These are phyloP conservation scores for Adenanthera pavonina DNA, from an alignment of 306 rosid genomes.

Conservation along the genomic window DNA sequence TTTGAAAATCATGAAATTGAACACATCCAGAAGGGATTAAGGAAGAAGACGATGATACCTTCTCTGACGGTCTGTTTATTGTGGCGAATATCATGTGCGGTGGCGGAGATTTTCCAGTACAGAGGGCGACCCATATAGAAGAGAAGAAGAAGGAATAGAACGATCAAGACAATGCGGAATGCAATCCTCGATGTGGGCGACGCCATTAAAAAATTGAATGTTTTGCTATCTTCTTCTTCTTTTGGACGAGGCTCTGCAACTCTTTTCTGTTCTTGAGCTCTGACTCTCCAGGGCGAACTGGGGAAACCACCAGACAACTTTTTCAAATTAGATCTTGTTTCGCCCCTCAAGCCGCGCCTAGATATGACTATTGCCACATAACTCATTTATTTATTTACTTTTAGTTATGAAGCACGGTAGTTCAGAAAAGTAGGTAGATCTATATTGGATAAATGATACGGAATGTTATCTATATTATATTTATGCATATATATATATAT, in stretches of 20 bases:
- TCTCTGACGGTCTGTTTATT: conserved; percentile 72
- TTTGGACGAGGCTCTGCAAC: neutral
- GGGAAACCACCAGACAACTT: neutral
- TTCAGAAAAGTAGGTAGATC: no score
- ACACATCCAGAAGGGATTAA: neutral
- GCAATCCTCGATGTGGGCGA: conserved; percentile 51
- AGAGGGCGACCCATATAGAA: conserved; percentile 79
- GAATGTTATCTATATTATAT: no score
- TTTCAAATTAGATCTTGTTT: neutral
- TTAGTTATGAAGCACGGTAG: no score
- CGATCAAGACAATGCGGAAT: conserved; percentile 52
- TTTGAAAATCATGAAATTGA: neutral
- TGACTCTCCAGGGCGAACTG: neutral
- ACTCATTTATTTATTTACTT: neutral
- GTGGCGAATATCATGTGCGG: conserved; percentile 65
- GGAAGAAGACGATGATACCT: conserved; percentile 41
- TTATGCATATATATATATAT: no score
- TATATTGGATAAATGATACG: no score
- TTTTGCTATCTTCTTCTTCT: neutral
- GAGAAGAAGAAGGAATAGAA: conserved; percentile 49
- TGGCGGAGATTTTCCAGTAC: conserved; percentile 76
- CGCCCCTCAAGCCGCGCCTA: neutral
- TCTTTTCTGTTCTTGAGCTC: neutral
- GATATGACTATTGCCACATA: neutral
- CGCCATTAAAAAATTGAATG: conserved; percentile 46